phyloP scores from a whole-genome alignment of 495 filamentous ascomycete genomes.

The Aspergillus affinis region DNA sequence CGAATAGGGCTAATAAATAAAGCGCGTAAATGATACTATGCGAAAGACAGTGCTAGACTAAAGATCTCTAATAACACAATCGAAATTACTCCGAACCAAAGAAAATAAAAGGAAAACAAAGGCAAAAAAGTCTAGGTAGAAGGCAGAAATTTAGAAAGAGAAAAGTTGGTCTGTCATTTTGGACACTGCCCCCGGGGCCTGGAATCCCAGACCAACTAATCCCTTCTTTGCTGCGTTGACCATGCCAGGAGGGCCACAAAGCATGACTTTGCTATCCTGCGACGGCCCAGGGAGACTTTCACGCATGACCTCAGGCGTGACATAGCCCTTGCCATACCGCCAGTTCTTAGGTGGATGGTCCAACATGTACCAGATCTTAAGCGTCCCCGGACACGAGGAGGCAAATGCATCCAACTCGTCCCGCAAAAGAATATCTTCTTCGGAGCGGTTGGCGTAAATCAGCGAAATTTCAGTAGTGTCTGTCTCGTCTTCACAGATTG shows the following conservation, averaged over 20 bases:
- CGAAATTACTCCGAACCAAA: no score
- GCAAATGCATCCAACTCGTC: conserved; percentile 50
- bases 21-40: no score
- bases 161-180: conserved; percentile 44
- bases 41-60: no score
- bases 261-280: conserved; percentile 34
- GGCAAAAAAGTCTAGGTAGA: neutral
- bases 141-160: conserved; percentile 25
- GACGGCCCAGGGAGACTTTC: conserved; percentile 24
- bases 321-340: conserved; percentile 23
- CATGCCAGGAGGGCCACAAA: conserved; percentile 45
- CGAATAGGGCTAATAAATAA: no score
- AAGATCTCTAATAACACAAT: no score
- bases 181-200: conserved; percentile 31
- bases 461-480: conserved; percentile 49
- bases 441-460: conserved; percentile 44
- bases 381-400: conserved; percentile 31
- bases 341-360: conserved; percentile 28
- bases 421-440: conserved; percentile 42
- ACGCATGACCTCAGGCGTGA: conserved; percentile 26
- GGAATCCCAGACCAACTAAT: conserved; percentile 33
- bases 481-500: conserved; percentile 48
- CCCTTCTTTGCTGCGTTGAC: conserved; percentile 39
- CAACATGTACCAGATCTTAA: conserved; percentile 47
- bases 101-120: no score